Evolutionary conservation across 1,284 basidiomycete genomes (phyloP).

Genomic region (Trametes hirsuta): DNA sequence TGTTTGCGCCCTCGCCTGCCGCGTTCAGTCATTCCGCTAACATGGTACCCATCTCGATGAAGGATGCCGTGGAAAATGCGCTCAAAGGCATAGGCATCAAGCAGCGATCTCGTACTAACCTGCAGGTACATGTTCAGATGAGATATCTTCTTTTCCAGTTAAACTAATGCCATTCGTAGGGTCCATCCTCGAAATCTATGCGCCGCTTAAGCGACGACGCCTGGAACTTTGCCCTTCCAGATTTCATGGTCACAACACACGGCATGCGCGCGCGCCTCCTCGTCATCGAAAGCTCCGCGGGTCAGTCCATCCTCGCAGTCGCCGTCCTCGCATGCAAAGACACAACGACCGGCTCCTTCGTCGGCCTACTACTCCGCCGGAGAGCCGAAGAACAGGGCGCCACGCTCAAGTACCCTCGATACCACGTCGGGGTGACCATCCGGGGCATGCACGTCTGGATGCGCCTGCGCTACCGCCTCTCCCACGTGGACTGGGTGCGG

Average conservation of each 20-base stretch:
- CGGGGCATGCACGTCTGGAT: conserved; percentile 11
- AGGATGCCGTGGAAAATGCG: conserved; percentile 9
- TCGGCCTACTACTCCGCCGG: conserved; percentile 23
- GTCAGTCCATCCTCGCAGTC: conserved; percentile 11
- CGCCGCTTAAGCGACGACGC: background rate
- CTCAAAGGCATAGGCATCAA: conserved; percentile 6
- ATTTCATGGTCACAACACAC: conserved; percentile 17
- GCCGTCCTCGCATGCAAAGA: conserved; percentile 18
- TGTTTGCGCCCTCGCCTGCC: conserved; percentile 21
- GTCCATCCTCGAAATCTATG: too few species aligned
- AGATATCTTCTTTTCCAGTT: too few species aligned
- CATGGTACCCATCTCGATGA: conserved; percentile 11
- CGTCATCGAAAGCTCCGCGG: conserved; percentile 15
- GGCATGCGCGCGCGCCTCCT: conserved; percentile 20
- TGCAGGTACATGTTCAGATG: too few species aligned
- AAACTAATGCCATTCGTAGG: too few species aligned
- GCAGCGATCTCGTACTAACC: background rate
- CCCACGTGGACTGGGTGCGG: conserved; percentile 16
- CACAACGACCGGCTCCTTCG: conserved; percentile 12
- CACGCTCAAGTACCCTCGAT: conserved; percentile 6
- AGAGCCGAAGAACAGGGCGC: conserved; percentile 6
- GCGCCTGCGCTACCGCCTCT: conserved; percentile 18
- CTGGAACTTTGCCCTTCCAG: conserved; percentile 13
- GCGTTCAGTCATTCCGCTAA: conserved; percentile 12
- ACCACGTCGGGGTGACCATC: conserved; percentile 5